Evolutionary conservation across 441 rosid species (phyloP).

Genomic region (Sinapis alba): DNA sequence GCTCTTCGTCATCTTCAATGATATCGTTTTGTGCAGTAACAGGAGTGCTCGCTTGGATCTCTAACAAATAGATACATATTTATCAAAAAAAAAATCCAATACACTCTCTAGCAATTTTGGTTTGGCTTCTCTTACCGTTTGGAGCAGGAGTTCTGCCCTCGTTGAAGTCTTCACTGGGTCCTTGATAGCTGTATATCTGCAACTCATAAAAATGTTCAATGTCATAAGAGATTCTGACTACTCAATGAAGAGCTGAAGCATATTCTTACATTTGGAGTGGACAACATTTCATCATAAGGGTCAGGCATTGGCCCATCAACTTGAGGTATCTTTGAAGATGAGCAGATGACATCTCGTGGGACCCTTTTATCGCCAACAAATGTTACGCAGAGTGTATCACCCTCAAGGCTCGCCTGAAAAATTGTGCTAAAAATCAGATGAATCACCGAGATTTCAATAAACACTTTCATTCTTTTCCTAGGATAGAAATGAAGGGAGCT

Average conservation of each 20-base stretch:
- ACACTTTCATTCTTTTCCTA: not conserved
- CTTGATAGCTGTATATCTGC: constrained; percentile 95
- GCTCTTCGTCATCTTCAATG: constrained; percentile 78
- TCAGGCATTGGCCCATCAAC: constrained; percentile 95
- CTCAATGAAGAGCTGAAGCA: not conserved
- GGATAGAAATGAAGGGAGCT: not conserved
- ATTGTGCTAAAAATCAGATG: constrained; percentile 1
- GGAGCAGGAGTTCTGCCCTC: constrained; percentile 91
- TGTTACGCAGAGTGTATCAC: constrained; percentile 17
- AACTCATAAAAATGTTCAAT: constrained; percentile 1
- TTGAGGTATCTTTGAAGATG: constrained; percentile 73
- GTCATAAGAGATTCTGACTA: constrained; percentile 10
- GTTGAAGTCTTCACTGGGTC: constrained; percentile 87
- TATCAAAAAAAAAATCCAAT: too few relatives aligned
- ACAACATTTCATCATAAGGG: constrained; percentile 89
- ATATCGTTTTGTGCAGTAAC: constrained; percentile 50
- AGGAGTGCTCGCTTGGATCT: constrained; percentile 82
- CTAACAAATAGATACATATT: constrained; percentile 42
- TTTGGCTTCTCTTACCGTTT: constrained; percentile 55
- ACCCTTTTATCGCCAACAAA: constrained; percentile 35
- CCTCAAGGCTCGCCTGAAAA: constrained; percentile 13
- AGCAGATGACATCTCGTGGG: constrained; percentile 38
- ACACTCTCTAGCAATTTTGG: constrained; percentile 12
- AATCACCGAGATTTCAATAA: constrained; percentile 7
- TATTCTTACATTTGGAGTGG: constrained; percentile 89